A percentile compares a stretch with the other conserved stretches of the same genome.
phyloP scores from a whole-genome alignment of 2,329 filamentous ascomycete species.

The Tolypocladium amazonense region DNA sequence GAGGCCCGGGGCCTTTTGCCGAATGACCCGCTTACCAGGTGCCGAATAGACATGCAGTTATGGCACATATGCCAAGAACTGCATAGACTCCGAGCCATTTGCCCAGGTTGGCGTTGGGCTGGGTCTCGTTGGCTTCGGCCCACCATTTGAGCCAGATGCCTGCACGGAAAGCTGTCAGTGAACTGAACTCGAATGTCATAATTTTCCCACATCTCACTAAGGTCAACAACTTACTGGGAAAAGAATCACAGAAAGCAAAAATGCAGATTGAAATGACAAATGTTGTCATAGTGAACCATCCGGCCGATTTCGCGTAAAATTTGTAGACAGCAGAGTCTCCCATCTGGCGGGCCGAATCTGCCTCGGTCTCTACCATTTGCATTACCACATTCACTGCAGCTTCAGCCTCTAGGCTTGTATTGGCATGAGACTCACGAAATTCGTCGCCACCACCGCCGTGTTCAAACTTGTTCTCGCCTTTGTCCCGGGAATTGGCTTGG shows the following conservation, averaged over 20 bases:
- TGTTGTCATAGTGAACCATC: slow-evolving; percentile 11
- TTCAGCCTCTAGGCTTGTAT: neutral
- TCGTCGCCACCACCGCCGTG: neutral
- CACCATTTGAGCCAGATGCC: slow-evolving; percentile 15
- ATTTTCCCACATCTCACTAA: too few relatives aligned
- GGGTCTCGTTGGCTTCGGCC: slow-evolving; percentile 1
- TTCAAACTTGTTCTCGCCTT: neutral
- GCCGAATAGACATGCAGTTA: neutral
- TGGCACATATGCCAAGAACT: neutral
- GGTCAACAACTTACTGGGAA: slow-evolving; percentile 8
- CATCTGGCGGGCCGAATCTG: slow-evolving; percentile 1
- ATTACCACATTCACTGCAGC: neutral
- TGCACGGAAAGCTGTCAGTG: neutral
- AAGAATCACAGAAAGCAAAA: slow-evolving; percentile 13
- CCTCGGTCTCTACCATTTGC: neutral
- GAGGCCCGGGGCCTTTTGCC: neutral
- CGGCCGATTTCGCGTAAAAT: slow-evolving; percentile 16
- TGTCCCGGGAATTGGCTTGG: neutral
- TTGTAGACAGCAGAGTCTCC: slow-evolving; percentile 8
- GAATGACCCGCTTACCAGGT: neutral
- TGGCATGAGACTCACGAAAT: neutral
- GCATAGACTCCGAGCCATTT: slow-evolving; percentile 1
- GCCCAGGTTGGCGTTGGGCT: neutral
- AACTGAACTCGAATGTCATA: too few relatives aligned
- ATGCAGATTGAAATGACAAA: slow-evolving; percentile 12